These are phyloP conservation scores for Xylaria sp. DNA, from an alignment of 2,329 filamentous ascomycete genomes.

Conservation along the genomic window DNA sequence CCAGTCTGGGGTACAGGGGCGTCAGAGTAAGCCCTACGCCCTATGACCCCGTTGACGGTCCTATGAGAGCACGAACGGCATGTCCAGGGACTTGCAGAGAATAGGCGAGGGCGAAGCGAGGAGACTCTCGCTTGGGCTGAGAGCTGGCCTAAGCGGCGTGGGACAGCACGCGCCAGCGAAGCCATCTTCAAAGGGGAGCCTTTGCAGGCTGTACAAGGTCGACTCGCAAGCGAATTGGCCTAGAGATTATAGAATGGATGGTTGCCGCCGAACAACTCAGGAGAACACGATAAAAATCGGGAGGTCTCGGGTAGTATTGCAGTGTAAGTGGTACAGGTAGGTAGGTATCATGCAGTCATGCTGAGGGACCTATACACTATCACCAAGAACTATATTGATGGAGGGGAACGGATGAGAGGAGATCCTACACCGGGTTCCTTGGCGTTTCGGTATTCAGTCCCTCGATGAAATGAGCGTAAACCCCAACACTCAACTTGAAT, in stretches of 20 bases:
- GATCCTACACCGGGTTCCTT: neutral
- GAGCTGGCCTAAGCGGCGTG: constrained; percentile 48
- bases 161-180: constrained; percentile 43
- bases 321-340: neutral
- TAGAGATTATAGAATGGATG: neutral
- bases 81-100: constrained; percentile 38
- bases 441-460: neutral
- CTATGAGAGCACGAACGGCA: constrained; percentile 40
- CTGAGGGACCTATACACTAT: constrained; percentile 18
- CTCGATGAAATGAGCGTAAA: constrained; percentile 11
- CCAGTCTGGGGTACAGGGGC: constrained; percentile 26
- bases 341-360: constrained; percentile 31
- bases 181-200: constrained; percentile 43
- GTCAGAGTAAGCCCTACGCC: constrained; percentile 38
- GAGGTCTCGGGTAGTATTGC: constrained; percentile 9
- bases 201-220: constrained; percentile 15
- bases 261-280: constrained; percentile 5
- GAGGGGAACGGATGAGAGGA: constrained; percentile 1
- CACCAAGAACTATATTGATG: constrained; percentile 1
- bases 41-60: constrained; percentile 25
- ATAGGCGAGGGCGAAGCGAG: constrained; percentile 37
- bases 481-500: neutral
- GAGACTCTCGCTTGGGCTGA: constrained; percentile 44
- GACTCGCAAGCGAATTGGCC: constrained; percentile 12
- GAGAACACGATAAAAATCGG: constrained; percentile 2